Evolutionary conservation across 140 eudicot species (phyloP).

Genomic region (Bidens hawaiensis): DNA sequence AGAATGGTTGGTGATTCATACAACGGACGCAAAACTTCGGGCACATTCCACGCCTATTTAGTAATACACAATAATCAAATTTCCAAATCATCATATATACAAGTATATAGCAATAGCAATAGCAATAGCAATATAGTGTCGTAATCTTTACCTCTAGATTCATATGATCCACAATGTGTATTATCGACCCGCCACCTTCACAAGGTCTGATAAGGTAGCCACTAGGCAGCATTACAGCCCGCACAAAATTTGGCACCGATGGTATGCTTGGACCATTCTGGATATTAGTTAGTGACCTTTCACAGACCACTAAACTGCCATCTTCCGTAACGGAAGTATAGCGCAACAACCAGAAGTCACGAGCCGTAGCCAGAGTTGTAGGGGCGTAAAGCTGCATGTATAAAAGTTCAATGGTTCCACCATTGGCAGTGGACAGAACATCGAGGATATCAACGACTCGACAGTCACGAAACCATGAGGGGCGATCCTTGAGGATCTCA

Average conservation of each 20-base stretch:
- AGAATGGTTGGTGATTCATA: conserved; percentile 79
- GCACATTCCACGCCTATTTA: conserved; percentile 78
- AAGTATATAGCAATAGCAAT: no score
- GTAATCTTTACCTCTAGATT: conserved; percentile 73
- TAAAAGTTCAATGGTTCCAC: conserved; percentile 55
- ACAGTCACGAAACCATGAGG: conserved; percentile 90
- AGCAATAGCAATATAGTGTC: background rate
- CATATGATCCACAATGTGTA: conserved; percentile 91
- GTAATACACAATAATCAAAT: background rate
- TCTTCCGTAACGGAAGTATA: conserved; percentile 85
- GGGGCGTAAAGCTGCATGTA: conserved; percentile 99
- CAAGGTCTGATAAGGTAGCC: conserved; percentile 91
- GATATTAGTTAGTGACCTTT: conserved; percentile 65
- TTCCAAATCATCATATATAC: background rate
- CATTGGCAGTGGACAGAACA: conserved; percentile 82
- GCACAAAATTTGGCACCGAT: conserved; percentile 63
- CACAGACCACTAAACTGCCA: conserved; percentile 96
- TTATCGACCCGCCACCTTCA: conserved; percentile 92
- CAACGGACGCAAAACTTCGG: conserved; percentile 83
- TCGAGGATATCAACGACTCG: conserved; percentile 83
- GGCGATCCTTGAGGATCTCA: conserved; percentile 94
- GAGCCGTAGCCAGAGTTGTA: conserved; percentile 91
- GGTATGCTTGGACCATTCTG: conserved; percentile 85
- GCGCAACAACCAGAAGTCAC: conserved; percentile 88
- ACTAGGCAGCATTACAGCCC: conserved; percentile 90